Evolutionary conservation across 306 rosid genomes (phyloP).

Genomic region (Sphenostylis stenocarpa): DNA sequence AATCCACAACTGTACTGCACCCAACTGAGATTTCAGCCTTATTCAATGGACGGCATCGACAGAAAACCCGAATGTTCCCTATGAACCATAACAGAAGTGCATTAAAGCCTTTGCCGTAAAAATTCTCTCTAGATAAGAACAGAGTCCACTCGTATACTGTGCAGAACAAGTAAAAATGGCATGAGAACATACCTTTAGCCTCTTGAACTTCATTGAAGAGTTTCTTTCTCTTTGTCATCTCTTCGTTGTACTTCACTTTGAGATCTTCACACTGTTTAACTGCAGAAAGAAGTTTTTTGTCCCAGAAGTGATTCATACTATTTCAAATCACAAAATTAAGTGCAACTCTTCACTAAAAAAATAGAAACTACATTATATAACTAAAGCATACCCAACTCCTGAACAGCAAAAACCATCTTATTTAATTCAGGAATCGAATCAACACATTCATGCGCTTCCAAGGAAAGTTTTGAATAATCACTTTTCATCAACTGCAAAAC

Average conservation of each 20-base stretch:
- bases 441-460: conserved; percentile 74
- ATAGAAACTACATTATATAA: conserved; percentile 12
- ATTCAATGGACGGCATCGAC: conserved; percentile 89
- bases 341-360: conserved; percentile 16
- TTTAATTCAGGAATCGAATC: conserved; percentile 84
- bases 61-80: conserved; percentile 90
- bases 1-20: conserved; percentile 66
- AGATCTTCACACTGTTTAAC: conserved; percentile 90
- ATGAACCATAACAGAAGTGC: conserved; percentile 20
- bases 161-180: conserved; percentile 13
- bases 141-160: neutral
- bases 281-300: conserved; percentile 40
- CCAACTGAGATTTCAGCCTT: conserved; percentile 61
- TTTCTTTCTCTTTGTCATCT: conserved; percentile 71
- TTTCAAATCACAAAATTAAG: conserved; percentile 10
- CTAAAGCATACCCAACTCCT: conserved; percentile 64
- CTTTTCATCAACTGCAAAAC: conserved; percentile 69
- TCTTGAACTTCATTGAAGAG: conserved; percentile 92
- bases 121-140: conserved; percentile 1
- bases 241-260: conserved; percentile 74
- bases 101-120: neutral
- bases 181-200: conserved; percentile 66
- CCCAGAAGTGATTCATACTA: conserved; percentile 5
- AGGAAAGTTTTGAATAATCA: conserved; percentile 64
- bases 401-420: conserved; percentile 83